Evolutionary conservation across 2,329 filamentous ascomycete species (phyloP).

Genomic region (Helminthosporium solani): DNA sequence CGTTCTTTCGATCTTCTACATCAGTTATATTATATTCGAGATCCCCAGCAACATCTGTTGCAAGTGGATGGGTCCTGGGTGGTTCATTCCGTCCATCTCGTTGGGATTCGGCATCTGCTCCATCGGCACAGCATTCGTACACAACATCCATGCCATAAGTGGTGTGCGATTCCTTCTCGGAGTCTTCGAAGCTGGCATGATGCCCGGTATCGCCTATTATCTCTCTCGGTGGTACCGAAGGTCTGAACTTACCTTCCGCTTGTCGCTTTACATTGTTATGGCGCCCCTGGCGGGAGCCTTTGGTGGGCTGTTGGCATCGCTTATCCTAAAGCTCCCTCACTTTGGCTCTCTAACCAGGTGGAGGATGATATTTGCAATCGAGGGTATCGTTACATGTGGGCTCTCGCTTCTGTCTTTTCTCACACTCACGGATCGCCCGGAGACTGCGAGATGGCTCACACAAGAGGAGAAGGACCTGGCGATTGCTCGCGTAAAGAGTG

Average conservation of each 20-base stretch:
- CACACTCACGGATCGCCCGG: constrained; percentile 68
- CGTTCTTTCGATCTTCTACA: constrained; percentile 68
- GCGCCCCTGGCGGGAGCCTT: constrained; percentile 70
- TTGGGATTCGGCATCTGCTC: constrained; percentile 65
- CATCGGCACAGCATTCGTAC: constrained; percentile 65
- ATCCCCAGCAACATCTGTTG: constrained; percentile 68
- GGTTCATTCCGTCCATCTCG: constrained; percentile 65
- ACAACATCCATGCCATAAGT: constrained; percentile 53
- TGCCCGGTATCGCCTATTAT: constrained; percentile 74
- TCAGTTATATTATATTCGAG: constrained; percentile 63
- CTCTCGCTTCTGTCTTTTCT: constrained; percentile 62
- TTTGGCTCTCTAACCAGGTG: constrained; percentile 60
- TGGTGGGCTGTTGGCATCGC: constrained; percentile 63
- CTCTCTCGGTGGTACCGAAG: constrained; percentile 71
- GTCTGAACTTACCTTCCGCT: constrained; percentile 65
- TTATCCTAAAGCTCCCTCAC: constrained; percentile 61
- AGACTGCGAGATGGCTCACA: constrained; percentile 65
- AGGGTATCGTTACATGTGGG: constrained; percentile 63
- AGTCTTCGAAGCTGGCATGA: constrained; percentile 71
- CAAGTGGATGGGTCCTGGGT: constrained; percentile 71
- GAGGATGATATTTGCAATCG: constrained; percentile 73
- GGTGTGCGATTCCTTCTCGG: constrained; percentile 66
- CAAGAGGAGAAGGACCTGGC: constrained; percentile 67
- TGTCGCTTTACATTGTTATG: constrained; percentile 70
- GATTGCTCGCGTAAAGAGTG: constrained; percentile 66